Base-by-base conservation (phyloP, 495 filamentous ascomycete species). In the Penicillium argentinense region DNA sequence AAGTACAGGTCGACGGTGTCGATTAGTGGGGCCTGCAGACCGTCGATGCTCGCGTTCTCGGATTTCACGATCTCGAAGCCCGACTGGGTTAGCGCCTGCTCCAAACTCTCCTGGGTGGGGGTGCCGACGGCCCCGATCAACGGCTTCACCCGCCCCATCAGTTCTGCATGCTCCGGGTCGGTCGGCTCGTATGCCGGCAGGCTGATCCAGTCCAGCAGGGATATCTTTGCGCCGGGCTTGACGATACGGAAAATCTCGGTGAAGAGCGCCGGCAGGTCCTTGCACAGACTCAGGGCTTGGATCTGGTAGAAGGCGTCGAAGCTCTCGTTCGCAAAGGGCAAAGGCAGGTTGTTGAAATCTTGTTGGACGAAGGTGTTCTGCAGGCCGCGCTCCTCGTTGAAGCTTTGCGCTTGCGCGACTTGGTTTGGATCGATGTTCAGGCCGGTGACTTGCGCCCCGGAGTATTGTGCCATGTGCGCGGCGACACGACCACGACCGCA, bases 221-320 rank as follows among this genome's bases (percentile, higher is more conserved):
- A 77, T 46, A 84, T 69, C 41, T 69, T 73, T 14, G 80, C 73
- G 22, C 80, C 80, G 2, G 80, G 80, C 63, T 79, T 80, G 45
- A 83, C 47, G 8, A 84, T 63, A 4, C 80, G 75, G 57, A 72
- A 73, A 37, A 83, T 60, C 60, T 84, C 80, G 32, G 61, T 61
- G 57, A 79, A 82, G 11, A 81, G 66, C 5, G 63, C 56, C 5
- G 66, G 51, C 3, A 78, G 62, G 41, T 83, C 78, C 53, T 80
- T 80, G 69, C 78, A 83, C 8, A 84, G 64, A 44, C 75, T 79
- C 30, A 83, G 68, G 1, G 80, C 80, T 50, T 84, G 80, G 62
- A 84, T 83, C 68, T 84, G 75, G 66, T 84, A 84, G 54, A 84
- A 81, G 45, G 73, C 80, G 42, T 84, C 79, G 64, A 84, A 82